Base-by-base conservation (phyloP, 2,329 filamentous ascomycete genomes). In the Coniosporium tulheliwenetii region DNA sequence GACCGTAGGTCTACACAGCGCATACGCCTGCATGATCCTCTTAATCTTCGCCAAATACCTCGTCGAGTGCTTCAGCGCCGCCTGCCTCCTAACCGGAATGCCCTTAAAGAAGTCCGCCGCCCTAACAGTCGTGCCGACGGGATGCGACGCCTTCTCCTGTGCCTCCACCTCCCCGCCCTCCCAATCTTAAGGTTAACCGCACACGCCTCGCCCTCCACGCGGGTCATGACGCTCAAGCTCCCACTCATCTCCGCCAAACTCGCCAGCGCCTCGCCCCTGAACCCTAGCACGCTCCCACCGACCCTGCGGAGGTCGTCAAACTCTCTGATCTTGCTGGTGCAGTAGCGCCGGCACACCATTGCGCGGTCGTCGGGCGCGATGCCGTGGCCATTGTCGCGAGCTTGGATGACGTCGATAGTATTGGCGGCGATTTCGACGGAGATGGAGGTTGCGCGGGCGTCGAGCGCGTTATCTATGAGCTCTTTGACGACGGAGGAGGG, bases 401-500 rank as follows among this genome's bases (percentile, higher is more conserved):
- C 74, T 50, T 81, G 73, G 32, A 89, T 71, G 40, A 68, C 71
- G 55, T 82, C 77, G 40, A 86, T 55, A 0, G 78, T 79, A 52
- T 86, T 78, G 35, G 67, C 50, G 3, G 79, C 72, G 10, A 85
- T 64, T 26, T 73, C 61, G 16, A 87, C 62, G 40, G 81, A 73
- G 43, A 89, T 64, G 2, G 69, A 70, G 2, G 71, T 79, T 10
- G 82, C 80, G 40, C 69, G 65, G 7, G 81, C 79, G 56, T 89
- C 82, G 14, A 87, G 69, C 36, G 81, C 70, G 56, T 89, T 87
- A 49, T 87, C 83, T 30, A 87, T 58, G 3, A 87, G 73, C 57
- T 87, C 83, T 53, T 87, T 87, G 49, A 85, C 71, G 2, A 84
- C 61, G 9, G 72, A 70, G 10, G 66, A 60, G 0, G 81, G 70